Conservation (phyloP, 495 filamentous ascomycete genomes). For the Penicillium taxi region DNA sequence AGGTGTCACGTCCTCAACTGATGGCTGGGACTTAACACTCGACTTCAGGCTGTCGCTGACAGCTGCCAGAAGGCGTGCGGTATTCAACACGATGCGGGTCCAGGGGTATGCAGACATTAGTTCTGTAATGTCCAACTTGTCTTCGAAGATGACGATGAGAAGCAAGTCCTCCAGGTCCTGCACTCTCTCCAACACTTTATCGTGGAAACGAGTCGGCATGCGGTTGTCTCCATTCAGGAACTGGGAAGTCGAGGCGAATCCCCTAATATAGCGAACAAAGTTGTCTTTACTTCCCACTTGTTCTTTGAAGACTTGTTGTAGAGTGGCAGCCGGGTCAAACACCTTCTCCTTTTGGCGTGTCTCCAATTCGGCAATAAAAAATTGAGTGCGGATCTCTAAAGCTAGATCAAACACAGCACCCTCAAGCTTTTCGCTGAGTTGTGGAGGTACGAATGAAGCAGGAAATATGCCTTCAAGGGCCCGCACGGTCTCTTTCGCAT, state of each 20-base stretch:
- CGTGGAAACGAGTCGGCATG: conserved; percentile 25
- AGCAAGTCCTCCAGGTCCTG: conserved; percentile 27
- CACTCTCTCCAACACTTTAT: conserved; percentile 26
- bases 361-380: conserved; percentile 26
- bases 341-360: conserved; percentile 16
- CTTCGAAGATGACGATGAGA: conserved; percentile 15
- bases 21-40: too few relatives aligned
- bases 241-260: conserved; percentile 19
- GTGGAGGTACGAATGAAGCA: conserved; percentile 26
- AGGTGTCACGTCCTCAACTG: too few relatives aligned
- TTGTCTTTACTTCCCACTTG: conserved; percentile 11
- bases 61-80: too few relatives aligned
- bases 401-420: conserved; percentile 31
- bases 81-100: conserved; percentile 23
- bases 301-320: conserved; percentile 24
- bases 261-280: conserved; percentile 21
- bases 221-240: conserved; percentile 25
- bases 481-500: conserved; percentile 17
- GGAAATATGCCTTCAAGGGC: conserved; percentile 29
- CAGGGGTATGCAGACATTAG: conserved; percentile 24
- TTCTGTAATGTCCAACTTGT: conserved; percentile 16
- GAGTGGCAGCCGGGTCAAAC: conserved; percentile 21
- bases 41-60: too few relatives aligned
- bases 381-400: conserved; percentile 35
- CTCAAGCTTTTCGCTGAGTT: conserved; percentile 9